Percentiles rank a stretch among this genome's conserved stretches.
These are phyloP conservation scores for Sphaerobolus stellatus DNA, from an alignment of 1,284 basidiomycete genomes.

Conservation along the genomic window DNA sequence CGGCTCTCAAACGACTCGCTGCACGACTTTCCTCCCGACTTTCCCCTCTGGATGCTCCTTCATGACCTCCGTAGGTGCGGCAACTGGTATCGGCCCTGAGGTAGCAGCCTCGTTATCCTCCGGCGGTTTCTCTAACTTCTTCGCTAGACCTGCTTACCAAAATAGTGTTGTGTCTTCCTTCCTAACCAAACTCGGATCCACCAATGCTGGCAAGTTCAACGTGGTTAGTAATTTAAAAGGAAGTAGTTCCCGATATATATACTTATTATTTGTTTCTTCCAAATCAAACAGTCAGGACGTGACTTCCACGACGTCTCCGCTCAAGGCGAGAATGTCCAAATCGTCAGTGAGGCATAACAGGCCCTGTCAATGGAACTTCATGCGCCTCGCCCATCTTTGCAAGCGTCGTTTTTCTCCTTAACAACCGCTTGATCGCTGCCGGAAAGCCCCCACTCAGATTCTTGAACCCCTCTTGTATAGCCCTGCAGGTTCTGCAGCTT, in stretches of 20 bases:
- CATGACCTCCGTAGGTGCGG: slow-evolving; percentile 9
- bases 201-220: slow-evolving; percentile 47
- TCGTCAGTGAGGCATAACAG: slow-evolving; percentile 16
- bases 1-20: slow-evolving; percentile 6
- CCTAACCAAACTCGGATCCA: slow-evolving; percentile 42
- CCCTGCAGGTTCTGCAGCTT: slow-evolving; percentile 23
- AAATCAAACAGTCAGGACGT: slow-evolving; percentile 12
- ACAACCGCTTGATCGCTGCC: slow-evolving; percentile 32
- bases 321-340: slow-evolving; percentile 38
- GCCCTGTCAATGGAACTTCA: slow-evolving; percentile 32
- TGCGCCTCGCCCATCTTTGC: slow-evolving; percentile 39
- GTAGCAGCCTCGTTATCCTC: slow-evolving; percentile 35
- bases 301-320: slow-evolving; percentile 67
- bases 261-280: slow-evolving; percentile 7
- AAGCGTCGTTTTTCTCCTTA: slow-evolving; percentile 37
- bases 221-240: slow-evolving; percentile 29
- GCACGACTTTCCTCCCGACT: slow-evolving; percentile 15
- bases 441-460: slow-evolving; percentile 38
- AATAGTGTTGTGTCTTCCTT: slow-evolving; percentile 22
- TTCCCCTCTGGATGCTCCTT: slow-evolving; percentile 32
- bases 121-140: slow-evolving; percentile 39
- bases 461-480: slow-evolving; percentile 40
- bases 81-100: slow-evolving; percentile 14
- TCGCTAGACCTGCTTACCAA: slow-evolving; percentile 35
- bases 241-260: slow-evolving; percentile 6